Evolutionary conservation across 2,329 filamentous ascomycete genomes (phyloP).

Genomic region (Apiospora koreana): DNA sequence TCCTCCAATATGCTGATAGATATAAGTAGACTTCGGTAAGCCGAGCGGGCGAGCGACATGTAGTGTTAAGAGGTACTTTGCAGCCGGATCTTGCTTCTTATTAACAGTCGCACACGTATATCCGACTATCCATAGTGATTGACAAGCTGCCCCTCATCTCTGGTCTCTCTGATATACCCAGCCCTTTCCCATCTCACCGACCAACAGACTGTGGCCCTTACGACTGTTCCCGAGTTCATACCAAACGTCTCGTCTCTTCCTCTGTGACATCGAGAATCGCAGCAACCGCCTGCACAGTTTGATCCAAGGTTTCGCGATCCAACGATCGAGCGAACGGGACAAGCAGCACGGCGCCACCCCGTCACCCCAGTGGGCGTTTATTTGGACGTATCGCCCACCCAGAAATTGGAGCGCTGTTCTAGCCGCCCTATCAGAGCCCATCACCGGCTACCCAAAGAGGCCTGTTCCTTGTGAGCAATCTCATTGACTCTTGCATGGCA

Average conservation of each 20-base stretch:
- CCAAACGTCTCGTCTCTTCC: neutral
- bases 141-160: conserved; percentile 16
- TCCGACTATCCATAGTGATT: neutral
- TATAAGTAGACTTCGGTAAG: neutral
- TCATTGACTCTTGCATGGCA: conserved; percentile 38
- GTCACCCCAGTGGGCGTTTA: conserved; percentile 45
- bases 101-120: neutral
- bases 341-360: conserved; percentile 35
- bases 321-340: conserved; percentile 24
- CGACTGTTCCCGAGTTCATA: conserved; percentile 14
- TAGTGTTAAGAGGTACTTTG: neutral
- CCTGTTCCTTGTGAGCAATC: conserved; percentile 40
- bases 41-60: neutral
- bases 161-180: conserved; percentile 23
- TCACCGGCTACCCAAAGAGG: conserved; percentile 35
- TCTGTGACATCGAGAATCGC: neutral
- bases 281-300: conserved; percentile 1
- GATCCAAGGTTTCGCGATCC: conserved; percentile 12
- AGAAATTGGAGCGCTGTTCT: conserved; percentile 37
- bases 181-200: conserved; percentile 21
- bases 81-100: neutral
- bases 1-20: neutral
- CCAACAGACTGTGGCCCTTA: conserved; percentile 13
- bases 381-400: conserved; percentile 41
- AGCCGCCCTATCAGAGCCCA: conserved; percentile 46